Conservation (phyloP, 2,329 filamentous ascomycete species). For the Sarocladium oryzae region DNA sequence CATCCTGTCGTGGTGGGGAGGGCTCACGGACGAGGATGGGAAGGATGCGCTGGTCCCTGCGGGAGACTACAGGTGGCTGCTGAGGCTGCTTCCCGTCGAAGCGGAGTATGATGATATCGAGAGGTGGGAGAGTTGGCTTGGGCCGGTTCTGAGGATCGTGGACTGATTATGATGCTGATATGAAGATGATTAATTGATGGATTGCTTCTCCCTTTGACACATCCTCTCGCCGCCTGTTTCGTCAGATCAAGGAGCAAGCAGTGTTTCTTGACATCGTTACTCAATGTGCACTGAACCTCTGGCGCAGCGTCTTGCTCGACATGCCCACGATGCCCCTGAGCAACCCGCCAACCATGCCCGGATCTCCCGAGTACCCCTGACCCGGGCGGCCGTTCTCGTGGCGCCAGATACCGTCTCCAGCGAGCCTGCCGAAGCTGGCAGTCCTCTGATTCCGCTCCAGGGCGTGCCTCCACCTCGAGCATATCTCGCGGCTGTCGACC, state of each 20-base stretch:
- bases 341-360: conserved; percentile 12
- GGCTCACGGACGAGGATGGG: not conserved
- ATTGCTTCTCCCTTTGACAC: too few species aligned
- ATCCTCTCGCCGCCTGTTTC: too few species aligned
- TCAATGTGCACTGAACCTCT: not conserved
- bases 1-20: conserved; percentile 4
- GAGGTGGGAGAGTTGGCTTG: conserved; percentile 9
- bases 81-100: conserved; percentile 3
- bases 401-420: conserved; percentile 56
- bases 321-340: conserved; percentile 13
- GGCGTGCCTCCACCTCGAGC: conserved; percentile 54
- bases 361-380: conserved; percentile 13
- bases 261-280: too few species aligned
- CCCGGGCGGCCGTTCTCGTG: conserved; percentile 36
- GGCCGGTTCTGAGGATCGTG: conserved; percentile 1
- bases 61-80: conserved; percentile 5
- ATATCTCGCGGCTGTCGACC: conserved; percentile 58
- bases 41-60: not conserved
- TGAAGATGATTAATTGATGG: too few species aligned
- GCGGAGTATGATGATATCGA: not conserved
- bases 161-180: too few species aligned
- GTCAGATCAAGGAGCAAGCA: too few species aligned
- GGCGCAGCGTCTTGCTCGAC: conserved; percentile 11
- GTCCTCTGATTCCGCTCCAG: conserved; percentile 64
- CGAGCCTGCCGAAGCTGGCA: conserved; percentile 46